These are phyloP conservation scores for Xylaria castorea DNA, from an alignment of 495 filamentous ascomycete species.

Conservation along the genomic window DNA sequence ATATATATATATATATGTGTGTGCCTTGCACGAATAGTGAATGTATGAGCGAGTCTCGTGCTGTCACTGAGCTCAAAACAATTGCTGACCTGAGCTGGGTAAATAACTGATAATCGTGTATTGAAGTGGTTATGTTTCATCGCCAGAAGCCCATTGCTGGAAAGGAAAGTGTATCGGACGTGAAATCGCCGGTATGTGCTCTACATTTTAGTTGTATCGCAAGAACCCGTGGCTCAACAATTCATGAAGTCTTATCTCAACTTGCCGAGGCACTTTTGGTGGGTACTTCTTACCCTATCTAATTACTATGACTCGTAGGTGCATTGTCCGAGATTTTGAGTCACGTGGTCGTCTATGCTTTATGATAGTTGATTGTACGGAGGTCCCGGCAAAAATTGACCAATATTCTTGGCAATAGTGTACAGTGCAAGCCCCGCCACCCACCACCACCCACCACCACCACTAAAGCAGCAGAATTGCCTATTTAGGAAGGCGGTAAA, in stretches of 20 bases:
- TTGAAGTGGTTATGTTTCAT: not conserved
- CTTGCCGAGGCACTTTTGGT: slow-evolving; percentile 6
- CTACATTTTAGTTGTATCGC: not conserved
- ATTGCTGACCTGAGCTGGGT: not conserved
- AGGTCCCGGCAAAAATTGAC: no score
- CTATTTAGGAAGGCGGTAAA: no score
- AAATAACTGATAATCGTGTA: not conserved
- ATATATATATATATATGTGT: not conserved
- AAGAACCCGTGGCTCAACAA: not conserved
- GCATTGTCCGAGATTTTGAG: not conserved
- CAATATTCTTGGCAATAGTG: no score
- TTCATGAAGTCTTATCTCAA: not conserved
- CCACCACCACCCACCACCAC: no score
- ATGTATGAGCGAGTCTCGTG: not conserved
- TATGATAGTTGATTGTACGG: no score
- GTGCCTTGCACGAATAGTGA: not conserved
- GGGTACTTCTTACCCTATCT: not conserved
- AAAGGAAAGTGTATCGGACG: not conserved
- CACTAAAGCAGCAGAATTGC: no score
- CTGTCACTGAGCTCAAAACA: not conserved
- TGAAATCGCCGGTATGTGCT: no score
- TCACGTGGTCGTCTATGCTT: not conserved
- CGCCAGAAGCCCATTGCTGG: not conserved
- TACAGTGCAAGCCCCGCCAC: no score
- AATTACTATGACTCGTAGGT: not conserved